Percentiles rank a stretch among this genome's conserved stretches.
phyloP scores from a whole-genome alignment of 495 filamentous ascomycete genomes.

The Xylaria acuta region DNA sequence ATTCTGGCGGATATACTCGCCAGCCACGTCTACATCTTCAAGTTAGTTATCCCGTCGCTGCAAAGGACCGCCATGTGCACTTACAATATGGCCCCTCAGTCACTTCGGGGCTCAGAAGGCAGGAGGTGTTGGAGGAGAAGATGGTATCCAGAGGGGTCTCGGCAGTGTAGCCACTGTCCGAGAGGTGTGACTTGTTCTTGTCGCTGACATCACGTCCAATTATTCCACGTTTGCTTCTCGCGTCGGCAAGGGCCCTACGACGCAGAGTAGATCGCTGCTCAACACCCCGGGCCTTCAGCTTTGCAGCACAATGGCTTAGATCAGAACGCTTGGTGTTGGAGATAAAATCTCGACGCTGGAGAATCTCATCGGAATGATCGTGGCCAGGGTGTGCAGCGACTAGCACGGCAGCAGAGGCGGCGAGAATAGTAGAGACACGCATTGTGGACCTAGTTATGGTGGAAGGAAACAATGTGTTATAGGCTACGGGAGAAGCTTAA shows the following conservation, averaged over 20 bases:
- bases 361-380: slow-evolving; percentile 50
- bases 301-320: slow-evolving; percentile 53
- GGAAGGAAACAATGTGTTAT: neutral
- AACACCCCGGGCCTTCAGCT: slow-evolving; percentile 36
- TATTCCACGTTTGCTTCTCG: slow-evolving; percentile 27
- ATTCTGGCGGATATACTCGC: slow-evolving; percentile 59
- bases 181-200: slow-evolving; percentile 22
- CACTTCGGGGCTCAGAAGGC: slow-evolving; percentile 61
- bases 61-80: neutral
- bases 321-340: slow-evolving; percentile 44
- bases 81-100: slow-evolving; percentile 63
- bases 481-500: neutral
- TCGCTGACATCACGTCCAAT: slow-evolving; percentile 27
- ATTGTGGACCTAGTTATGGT: neutral
- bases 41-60: neutral
- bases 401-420: neutral
- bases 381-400: slow-evolving; percentile 54
- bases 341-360: slow-evolving; percentile 51
- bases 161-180: slow-evolving; percentile 49
- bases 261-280: neutral
- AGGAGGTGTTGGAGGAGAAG: slow-evolving; percentile 59
- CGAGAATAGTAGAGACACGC: slow-evolving; percentile 12
- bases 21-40: slow-evolving; percentile 20
- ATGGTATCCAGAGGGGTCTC: slow-evolving; percentile 53
- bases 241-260: neutral